Conservation (phyloP, 192 early-diverging fungal species). For the Irineochytrium annulatum region DNA sequence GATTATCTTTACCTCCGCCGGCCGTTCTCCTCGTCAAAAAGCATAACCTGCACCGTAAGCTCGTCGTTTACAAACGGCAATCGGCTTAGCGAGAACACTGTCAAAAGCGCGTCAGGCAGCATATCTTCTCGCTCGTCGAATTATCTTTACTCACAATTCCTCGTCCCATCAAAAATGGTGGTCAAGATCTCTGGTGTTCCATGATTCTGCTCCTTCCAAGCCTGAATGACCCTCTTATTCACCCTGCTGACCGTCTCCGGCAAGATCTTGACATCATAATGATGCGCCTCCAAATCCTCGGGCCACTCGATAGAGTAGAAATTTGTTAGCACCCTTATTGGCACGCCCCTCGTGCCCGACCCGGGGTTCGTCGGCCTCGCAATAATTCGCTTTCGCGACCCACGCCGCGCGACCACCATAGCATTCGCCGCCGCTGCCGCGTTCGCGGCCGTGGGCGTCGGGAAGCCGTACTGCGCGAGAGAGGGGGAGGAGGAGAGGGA, state of each 20-base stretch:
- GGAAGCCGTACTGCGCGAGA: too few relatives aligned
- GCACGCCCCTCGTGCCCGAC: too few relatives aligned
- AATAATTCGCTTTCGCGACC: too few relatives aligned
- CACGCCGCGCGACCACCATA: too few relatives aligned
- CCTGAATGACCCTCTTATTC: conserved; percentile 14
- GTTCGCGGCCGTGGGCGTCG: too few relatives aligned
- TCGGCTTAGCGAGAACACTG: conserved; percentile 16
- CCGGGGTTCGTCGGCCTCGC: too few relatives aligned
- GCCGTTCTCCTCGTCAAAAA: conserved; percentile 17
- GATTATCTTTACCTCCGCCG: conserved; percentile 5
- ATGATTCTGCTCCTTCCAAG: neutral
- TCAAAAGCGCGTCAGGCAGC: neutral
- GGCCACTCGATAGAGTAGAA: conserved; percentile 7
- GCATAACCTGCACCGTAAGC: conserved; percentile 4
- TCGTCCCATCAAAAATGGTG: conserved; percentile 18
- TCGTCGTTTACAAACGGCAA: conserved; percentile 21
- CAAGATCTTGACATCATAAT: conserved; percentile 17
- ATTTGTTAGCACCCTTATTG: too few relatives aligned
- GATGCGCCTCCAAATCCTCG: neutral
- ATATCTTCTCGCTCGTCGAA: neutral
- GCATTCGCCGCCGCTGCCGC: too few relatives aligned
- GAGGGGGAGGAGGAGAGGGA: too few relatives aligned
- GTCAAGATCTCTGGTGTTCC: neutral
- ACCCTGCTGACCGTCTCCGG: conserved; percentile 12
- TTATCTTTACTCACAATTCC: conserved; percentile 1